These are phyloP conservation scores for Diophrys appendiculata DNA, from an alignment of 73 alveolate species.

Conservation along the genomic window DNA sequence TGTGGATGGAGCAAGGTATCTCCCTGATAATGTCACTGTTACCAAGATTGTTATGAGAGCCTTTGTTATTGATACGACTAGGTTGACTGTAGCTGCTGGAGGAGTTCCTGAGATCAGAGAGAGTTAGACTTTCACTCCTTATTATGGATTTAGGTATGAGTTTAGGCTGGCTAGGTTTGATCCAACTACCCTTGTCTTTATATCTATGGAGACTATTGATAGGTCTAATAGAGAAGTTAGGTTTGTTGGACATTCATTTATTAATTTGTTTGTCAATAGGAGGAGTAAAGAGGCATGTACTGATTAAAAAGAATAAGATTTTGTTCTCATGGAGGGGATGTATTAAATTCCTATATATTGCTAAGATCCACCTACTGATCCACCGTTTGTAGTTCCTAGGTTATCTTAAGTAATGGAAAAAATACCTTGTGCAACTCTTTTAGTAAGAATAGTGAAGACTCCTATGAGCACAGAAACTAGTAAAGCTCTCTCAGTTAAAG, in stretches of 20 bases:
- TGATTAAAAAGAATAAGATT: slow-evolving; percentile 67
- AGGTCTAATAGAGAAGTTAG: slow-evolving; percentile 65
- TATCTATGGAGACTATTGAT: slow-evolving; percentile 79
- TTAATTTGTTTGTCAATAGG: slow-evolving; percentile 72
- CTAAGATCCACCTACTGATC: slow-evolving; percentile 71
- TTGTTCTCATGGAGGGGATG: slow-evolving; percentile 67
- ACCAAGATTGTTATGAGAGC: slow-evolving; percentile 63
- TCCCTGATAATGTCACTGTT: slow-evolving; percentile 86
- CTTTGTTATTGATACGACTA: slow-evolving; percentile 59
- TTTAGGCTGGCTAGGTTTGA: slow-evolving; percentile 74
- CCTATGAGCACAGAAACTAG: slow-evolving; percentile 62
- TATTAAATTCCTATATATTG: slow-evolving; percentile 77
- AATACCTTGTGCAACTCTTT: slow-evolving; percentile 74
- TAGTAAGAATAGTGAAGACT: slow-evolving; percentile 74
- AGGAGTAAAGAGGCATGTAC: slow-evolving; percentile 59
- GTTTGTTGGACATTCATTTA: slow-evolving; percentile 79
- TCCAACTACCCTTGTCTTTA: slow-evolving; percentile 72
- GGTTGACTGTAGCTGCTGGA: slow-evolving; percentile 64
- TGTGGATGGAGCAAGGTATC: slow-evolving; percentile 80
- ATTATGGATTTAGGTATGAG: slow-evolving; percentile 79
- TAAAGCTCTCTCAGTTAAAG: slow-evolving; percentile 64
- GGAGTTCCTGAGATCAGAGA: slow-evolving; percentile 72
- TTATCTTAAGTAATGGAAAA: slow-evolving; percentile 53
- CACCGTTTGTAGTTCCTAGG: slow-evolving; percentile 61
- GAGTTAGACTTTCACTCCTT: slow-evolving; percentile 67